Conservation (phyloP, 2,329 filamentous ascomycete species). For the Hypoxylon sp. region DNA sequence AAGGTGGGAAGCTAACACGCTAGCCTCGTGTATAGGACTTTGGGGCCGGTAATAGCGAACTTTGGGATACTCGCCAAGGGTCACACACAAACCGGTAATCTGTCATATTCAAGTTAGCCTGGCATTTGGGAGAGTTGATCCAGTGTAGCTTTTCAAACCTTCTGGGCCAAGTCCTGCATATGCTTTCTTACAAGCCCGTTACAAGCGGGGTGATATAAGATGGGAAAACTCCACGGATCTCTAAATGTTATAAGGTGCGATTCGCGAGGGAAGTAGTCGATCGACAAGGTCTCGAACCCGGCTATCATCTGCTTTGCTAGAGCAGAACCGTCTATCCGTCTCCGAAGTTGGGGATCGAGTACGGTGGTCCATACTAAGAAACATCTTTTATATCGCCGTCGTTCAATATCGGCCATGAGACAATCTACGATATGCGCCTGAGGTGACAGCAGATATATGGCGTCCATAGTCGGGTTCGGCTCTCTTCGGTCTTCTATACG, state of each 20-base stretch:
- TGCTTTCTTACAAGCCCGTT: conserved; percentile 84
- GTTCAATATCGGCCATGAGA: conserved; percentile 89
- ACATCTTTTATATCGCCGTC: conserved; percentile 78
- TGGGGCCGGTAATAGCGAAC: conserved; percentile 88
- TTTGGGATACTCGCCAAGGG: conserved; percentile 91
- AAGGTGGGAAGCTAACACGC: conserved; percentile 85
- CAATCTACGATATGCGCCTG: conserved; percentile 91
- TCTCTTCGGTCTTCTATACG: conserved; percentile 87
- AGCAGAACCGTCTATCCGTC: conserved; percentile 76
- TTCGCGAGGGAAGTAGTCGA: conserved; percentile 91
- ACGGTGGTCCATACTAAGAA: conserved; percentile 87
- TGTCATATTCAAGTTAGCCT: conserved; percentile 49
- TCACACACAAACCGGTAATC: conserved; percentile 88
- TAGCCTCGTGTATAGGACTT: conserved; percentile 82
- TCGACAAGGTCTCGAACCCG: conserved; percentile 82
- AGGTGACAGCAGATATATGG: conserved; percentile 89
- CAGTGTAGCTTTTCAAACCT: conserved; percentile 60
- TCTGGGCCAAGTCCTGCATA: conserved; percentile 85
- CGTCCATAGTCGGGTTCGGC: conserved; percentile 89
- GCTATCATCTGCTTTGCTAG: conserved; percentile 76
- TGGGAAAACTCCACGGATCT: conserved; percentile 95
- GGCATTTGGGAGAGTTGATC: background rate
- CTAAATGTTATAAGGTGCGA: conserved; percentile 90
- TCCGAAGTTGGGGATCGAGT: conserved; percentile 73
- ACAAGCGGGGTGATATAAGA: conserved; percentile 89